Base-by-base conservation (phyloP, 306 rosid species). In the Psophocarpus tetragonolobus region DNA sequence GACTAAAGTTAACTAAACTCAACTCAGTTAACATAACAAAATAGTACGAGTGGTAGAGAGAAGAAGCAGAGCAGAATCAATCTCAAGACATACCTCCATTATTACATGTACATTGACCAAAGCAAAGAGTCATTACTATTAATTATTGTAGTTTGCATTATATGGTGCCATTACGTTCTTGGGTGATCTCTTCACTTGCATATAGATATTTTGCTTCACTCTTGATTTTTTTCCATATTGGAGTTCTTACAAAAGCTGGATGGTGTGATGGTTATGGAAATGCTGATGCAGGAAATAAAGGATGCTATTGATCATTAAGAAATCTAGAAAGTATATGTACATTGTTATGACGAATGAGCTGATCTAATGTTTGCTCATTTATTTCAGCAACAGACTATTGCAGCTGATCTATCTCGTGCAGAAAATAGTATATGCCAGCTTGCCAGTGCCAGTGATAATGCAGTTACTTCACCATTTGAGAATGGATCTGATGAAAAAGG, bases 311-410 rank as follows among this genome's bases (percentile, higher is more conserved):
- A n/a, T 42, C 69, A 23, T 18, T 54, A 38, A 58, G 9, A 41
- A 79, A 51, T 38, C 56, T 66, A 24, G 39, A 35, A 51, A 50
- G 35, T 57, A 39, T 47, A 57, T 68, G 65, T 68, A 17, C 26
- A 26, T 36, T 24, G 6, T 50, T 67, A 76, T 78, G 87, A 72
- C 44, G 73, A 48, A 32, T 75, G 60, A 29, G 53, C 17, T 75
- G 27, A 12, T 80, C 47, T 20, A 12, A 26, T 39, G 41, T 64
- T 44, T 32, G 23, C 73, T 51, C 15, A 20, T 17, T 66, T 17
- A 24, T 71, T 74, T 78, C 76, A 32, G 84, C 82, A 60, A 81
- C 91, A 92, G 93, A 85, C 92, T 71, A 45, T 83, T 36, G 97
- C 96, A 10, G 89, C 86, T 70, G 92, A 90, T 90, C 33, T 73